Evolutionary conservation across 2,329 filamentous ascomycete genomes (phyloP).

Genomic region (Cladobotryum protrusum): DNA sequence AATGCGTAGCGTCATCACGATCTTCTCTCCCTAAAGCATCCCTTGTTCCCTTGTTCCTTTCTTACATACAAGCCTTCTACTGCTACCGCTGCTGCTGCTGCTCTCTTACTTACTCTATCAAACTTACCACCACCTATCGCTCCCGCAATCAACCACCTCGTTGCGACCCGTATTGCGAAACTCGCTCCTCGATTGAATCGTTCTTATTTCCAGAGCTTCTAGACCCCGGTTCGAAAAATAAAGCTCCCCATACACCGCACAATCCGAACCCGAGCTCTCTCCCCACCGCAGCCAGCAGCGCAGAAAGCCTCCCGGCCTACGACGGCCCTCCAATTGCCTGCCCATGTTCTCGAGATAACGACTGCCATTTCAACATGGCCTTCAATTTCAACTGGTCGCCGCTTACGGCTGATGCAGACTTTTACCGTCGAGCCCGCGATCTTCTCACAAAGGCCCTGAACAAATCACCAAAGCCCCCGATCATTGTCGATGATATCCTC

Average conservation of each 20-base stretch:
- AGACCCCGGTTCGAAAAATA: too few relatives aligned
- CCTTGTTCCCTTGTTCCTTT: not conserved
- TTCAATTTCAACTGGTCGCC: conserved; percentile 99
- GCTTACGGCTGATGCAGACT: conserved; percentile 87
- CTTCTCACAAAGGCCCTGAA: conserved; percentile 92
- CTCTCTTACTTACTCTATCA: too few relatives aligned
- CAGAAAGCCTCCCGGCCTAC: conserved; percentile 2
- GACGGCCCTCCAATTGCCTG: conserved; percentile 17
- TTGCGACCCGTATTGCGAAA: too few relatives aligned
- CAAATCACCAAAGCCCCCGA: conserved; percentile 95
- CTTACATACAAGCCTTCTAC: not conserved
- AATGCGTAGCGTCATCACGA: not conserved
- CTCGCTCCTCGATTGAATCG: too few relatives aligned
- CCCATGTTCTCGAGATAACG: conserved; percentile 30
- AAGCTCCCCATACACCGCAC: too few relatives aligned
- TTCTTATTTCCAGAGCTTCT: too few relatives aligned
- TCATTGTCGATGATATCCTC: conserved; percentile 98
- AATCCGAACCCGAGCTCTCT: too few relatives aligned
- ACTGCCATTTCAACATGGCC: conserved; percentile 66
- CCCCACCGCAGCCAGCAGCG: not conserved
- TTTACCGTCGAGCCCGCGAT: conserved; percentile 85
- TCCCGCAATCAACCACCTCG: too few relatives aligned
- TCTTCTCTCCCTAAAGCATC: not conserved
- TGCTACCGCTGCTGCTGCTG: too few relatives aligned
- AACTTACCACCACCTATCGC: too few relatives aligned